Evolutionary conservation across 441 rosid species (phyloP), one percentile per base, ranked within the genome.

Genomic region (Gossypium lobatum): DNA sequence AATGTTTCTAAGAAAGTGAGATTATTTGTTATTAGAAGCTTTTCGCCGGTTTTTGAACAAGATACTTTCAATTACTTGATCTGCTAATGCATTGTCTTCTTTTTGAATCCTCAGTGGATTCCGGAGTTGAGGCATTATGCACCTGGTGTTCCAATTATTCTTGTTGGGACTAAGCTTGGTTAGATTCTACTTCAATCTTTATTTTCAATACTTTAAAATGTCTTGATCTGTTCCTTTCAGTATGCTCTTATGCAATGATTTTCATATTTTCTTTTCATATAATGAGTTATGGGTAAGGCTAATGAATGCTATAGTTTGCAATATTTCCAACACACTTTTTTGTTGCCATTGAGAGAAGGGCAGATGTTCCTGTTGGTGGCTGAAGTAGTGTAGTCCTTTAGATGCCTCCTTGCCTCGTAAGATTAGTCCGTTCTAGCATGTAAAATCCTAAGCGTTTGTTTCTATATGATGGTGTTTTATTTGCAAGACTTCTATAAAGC

Each of bases 111-210:
- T 16, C 79, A 93, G 98, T 93, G 98, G 98, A 85, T 91, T 85
- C 98, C 98, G 78, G 98, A 93, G 70, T 84, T 93, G 86, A 85
- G 91, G 87, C 96, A 91, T 78, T 93, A 89, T 84, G 97, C 97
- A n/a, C 97, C 98, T 45, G 95, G 93, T 64, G 89, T 91, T 79
- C 98, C 98, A 34, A 83, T 93, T 73, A 85, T 93, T 77, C 98
- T 93, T 62, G 97, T 93, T 37, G 98, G 98, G 66, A 91, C 98
- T 55, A 93, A 93, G 82, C 93, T 93, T 21, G 98, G 98, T 91
- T 76, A 76, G 95, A 76, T 75, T 73, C 77, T 74, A 57, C 58
- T 60, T 8, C 73, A 34, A 9, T 18, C 28, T 79, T 64, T 70
- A 23, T 21, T 75, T 16, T 64, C n/a, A n/a, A n/a, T n/a, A n/a